Evolutionary conservation across 2,329 filamentous ascomycete genomes (phyloP).

Genomic region (Colletotrichum sp.): DNA sequence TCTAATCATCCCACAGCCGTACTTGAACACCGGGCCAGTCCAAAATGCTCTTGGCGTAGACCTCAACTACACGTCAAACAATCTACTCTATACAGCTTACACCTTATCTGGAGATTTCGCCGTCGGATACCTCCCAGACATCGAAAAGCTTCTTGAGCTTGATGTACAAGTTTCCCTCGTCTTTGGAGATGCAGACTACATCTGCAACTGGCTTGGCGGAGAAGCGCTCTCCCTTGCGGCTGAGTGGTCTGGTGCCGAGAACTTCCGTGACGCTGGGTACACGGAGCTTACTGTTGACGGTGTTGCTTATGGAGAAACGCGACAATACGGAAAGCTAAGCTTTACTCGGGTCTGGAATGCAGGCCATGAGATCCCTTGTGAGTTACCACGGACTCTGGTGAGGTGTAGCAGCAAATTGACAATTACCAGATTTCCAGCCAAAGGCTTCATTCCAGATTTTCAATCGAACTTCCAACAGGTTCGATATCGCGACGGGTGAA

Average conservation of each 20-base stretch:
- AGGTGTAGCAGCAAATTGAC: neutral
- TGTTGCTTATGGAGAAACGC: conserved; percentile 65
- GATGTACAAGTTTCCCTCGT: conserved; percentile 59
- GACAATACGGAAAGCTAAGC: conserved; percentile 68
- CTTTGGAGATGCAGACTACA: conserved; percentile 61
- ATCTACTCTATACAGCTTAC: conserved; percentile 5
- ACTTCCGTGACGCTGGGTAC: conserved; percentile 68
- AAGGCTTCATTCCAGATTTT: conserved; percentile 50
- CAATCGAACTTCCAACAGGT: conserved; percentile 50
- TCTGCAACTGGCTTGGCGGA: conserved; percentile 56
- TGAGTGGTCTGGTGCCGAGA: conserved; percentile 60
- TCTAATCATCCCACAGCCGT: neutral
- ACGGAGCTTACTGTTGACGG: conserved; percentile 64
- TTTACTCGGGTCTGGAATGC: conserved; percentile 61
- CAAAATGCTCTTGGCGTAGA: conserved; percentile 66
- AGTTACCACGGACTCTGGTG: rapidly evolving
- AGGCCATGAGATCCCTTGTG: conserved; percentile 42
- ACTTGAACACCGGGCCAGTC: conserved; percentile 34
- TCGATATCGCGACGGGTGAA: conserved; percentile 51
- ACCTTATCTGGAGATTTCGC: conserved; percentile 2
- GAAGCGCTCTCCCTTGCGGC: conserved; percentile 57
- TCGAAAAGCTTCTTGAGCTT: conserved; percentile 47
- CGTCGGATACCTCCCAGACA: neutral
- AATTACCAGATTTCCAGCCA: conserved; percentile 46
- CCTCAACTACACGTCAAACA: conserved; percentile 51